phyloP scores from a whole-genome alignment of 257 asterid genomes.

The Ocimum tenuiflorum region DNA sequence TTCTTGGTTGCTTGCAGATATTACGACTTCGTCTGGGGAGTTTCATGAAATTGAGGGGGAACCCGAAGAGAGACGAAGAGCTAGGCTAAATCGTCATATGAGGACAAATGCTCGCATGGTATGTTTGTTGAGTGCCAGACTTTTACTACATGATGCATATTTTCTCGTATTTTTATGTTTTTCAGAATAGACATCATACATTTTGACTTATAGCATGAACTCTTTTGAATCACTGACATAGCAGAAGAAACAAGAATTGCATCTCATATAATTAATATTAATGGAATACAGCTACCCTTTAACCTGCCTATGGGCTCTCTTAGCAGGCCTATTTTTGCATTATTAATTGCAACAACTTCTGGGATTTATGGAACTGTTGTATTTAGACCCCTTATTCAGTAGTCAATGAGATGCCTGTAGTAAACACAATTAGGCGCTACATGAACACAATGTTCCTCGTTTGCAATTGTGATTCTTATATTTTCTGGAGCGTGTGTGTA shows the following conservation, averaged over 20 bases:
- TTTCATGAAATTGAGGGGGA: slow-evolving; percentile 74
- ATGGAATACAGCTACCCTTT: slow-evolving; percentile 7
- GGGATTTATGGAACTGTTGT: no score
- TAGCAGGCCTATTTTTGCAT: no score
- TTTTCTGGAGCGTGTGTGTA: background rate
- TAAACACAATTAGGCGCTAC: slow-evolving; percentile 11
- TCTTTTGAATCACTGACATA: slow-evolving; percentile 1
- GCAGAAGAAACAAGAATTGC: background rate
- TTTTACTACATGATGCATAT: background rate
- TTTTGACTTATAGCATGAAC: background rate
- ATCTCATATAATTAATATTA: background rate
- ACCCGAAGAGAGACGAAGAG: slow-evolving; percentile 69
- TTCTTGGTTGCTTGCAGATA: slow-evolving; percentile 35
- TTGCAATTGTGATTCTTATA: background rate
- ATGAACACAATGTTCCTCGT: background rate
- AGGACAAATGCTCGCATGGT: slow-evolving; percentile 79
- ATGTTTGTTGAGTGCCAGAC: slow-evolving; percentile 9
- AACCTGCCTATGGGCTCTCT: no score
- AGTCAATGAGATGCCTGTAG: no score
- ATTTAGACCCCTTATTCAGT: no score
- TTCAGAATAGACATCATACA: background rate
- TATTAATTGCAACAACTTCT: no score
- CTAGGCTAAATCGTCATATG: slow-evolving; percentile 57
- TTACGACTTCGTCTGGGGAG: slow-evolving; percentile 52
- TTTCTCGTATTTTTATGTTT: background rate